phyloP scores from a whole-genome alignment of 495 filamentous ascomycete genomes.

The Xeromyces bisporus region DNA sequence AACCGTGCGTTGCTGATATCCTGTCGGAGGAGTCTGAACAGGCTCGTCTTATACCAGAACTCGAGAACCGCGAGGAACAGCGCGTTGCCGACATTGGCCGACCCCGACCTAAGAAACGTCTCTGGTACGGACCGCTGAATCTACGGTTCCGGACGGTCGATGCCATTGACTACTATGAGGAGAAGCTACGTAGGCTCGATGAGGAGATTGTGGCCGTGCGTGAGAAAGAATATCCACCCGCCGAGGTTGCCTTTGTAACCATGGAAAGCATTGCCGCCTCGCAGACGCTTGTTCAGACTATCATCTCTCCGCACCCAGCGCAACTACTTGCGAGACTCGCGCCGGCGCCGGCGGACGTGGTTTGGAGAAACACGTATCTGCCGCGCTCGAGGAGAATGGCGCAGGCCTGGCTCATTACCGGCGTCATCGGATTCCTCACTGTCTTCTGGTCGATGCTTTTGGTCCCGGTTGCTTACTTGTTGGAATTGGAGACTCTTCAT shows the following conservation, averaged over 20 bases:
- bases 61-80: slow-evolving; percentile 19
- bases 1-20: slow-evolving; percentile 17
- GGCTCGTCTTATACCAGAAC: slow-evolving; percentile 37
- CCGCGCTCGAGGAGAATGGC: slow-evolving; percentile 54
- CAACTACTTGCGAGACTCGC: slow-evolving; percentile 71
- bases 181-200: slow-evolving; percentile 66
- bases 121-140: slow-evolving; percentile 68
- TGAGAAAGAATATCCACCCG: slow-evolving; percentile 60
- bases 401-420: slow-evolving; percentile 65
- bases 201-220: slow-evolving; percentile 55
- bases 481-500: slow-evolving; percentile 62
- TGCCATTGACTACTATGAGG: slow-evolving; percentile 85
- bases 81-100: slow-evolving; percentile 22
- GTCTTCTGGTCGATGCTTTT: slow-evolving; percentile 83
- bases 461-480: slow-evolving; percentile 55
- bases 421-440: slow-evolving; percentile 62
- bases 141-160: slow-evolving; percentile 60
- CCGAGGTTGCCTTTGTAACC: slow-evolving; percentile 81
- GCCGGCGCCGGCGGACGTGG: slow-evolving; percentile 72
- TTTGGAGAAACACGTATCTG: slow-evolving; percentile 90
- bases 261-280: slow-evolving; percentile 87
- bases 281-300: slow-evolving; percentile 89
- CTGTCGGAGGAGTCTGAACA: slow-evolving; percentile 24
- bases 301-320: slow-evolving; percentile 74
- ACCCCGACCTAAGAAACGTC: slow-evolving; percentile 46